Evolutionary conservation across 192 early-diverging fungal genomes (phyloP).

Genomic region (Entomortierella chlamydospora): DNA sequence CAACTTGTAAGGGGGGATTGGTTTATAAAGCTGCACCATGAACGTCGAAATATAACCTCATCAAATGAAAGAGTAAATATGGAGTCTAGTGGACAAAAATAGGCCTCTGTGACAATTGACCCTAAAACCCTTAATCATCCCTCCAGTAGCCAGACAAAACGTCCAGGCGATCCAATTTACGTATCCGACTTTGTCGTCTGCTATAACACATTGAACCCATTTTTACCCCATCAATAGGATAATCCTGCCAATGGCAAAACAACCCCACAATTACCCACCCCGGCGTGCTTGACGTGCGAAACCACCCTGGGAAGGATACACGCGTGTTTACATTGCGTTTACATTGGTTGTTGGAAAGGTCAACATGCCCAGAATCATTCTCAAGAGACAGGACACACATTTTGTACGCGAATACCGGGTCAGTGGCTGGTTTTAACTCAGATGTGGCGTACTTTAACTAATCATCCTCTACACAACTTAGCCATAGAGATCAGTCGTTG

Average conservation of each 20-base stretch:
- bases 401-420: conserved; percentile 58
- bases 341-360: conserved; percentile 81
- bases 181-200: too few species aligned
- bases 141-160: too few species aligned
- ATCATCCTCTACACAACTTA: conserved; percentile 26
- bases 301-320: conserved; percentile 74
- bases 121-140: too few species aligned
- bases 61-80: too few species aligned
- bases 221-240: neutral
- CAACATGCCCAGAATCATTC: conserved; percentile 66
- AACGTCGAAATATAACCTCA: too few species aligned
- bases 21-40: too few species aligned
- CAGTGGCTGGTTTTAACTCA: neutral
- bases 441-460: neutral
- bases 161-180: too few species aligned
- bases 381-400: conserved; percentile 59
- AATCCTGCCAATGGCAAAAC: conserved; percentile 5
- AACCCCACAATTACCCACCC: conserved; percentile 63
- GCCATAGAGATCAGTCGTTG: conserved; percentile 82
- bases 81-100: neutral
- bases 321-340: conserved; percentile 86
- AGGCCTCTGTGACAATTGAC: too few species aligned
- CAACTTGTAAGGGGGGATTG: too few species aligned
- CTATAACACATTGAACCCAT: neutral
- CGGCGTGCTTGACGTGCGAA: conserved; percentile 68